Base-by-base conservation (phyloP, 2,329 filamentous ascomycete species). In the Alternaria brassicae region DNA sequence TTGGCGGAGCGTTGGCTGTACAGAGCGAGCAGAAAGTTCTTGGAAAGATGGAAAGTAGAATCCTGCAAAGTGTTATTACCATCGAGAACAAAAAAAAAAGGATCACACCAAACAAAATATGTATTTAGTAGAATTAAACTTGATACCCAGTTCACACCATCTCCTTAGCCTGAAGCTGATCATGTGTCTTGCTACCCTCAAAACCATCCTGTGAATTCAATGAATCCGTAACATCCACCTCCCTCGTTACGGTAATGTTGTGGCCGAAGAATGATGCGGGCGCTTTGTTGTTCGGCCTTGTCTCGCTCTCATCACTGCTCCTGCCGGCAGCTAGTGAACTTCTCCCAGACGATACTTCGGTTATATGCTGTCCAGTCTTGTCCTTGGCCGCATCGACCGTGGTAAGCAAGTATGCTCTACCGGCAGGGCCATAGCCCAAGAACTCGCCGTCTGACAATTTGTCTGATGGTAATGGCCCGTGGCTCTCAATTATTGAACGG, bases 151-250 rank as follows among this genome's bases (percentile, higher is more conserved):
- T 6, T 50, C n/a, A 59, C 1, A 59, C 37, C 56, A 59, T 32
- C 4, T 59, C 44, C n/a, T 55, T 58, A 1, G 42, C 51, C 21
- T 42, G 41, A 8, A n/a, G n/a, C 17, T 27, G 37, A 8, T n/a
- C 30, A 23, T 23, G 28, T 6, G n/a, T 36, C 17, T 17, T 39
- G 8, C 30, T 17, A 3, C 12, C 15, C 21, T 41, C 34, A 7
- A n/a, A 41, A 4, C n/a, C 21, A 13, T 53, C 41, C 6, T 21
- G 10, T 8, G 49, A 41, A 21, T 36, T 41, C 41, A 54, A 19
- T 9, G 54, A 61, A n/a, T 63, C 58, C 4, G 27, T 57, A 12
- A 65, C 58, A 34, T 66, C 58, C 1, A 66, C 63, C n/a, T 61
- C 45, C 8, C 61, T 66, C 13, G 61, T 66, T 2, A 63, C 63